Evolutionary conservation across 208 protist species (phyloP).

Genomic region (Acanthamoeba divionensis): DNA sequence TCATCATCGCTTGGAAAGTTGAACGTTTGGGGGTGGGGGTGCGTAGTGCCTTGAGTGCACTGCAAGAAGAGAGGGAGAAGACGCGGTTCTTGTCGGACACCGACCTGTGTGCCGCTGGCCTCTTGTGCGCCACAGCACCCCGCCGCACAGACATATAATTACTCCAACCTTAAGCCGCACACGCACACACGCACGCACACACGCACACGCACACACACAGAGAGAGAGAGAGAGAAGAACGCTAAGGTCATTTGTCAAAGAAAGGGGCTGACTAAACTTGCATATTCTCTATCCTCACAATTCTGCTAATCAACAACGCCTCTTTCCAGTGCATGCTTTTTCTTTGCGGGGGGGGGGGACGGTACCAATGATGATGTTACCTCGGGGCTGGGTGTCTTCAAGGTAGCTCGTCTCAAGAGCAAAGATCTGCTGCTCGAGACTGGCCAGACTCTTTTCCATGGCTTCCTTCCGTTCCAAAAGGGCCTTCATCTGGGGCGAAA

Average conservation of each 20-base stretch:
- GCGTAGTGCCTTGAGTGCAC: neutral
- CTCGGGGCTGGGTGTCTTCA: constrained; percentile 1
- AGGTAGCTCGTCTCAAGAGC: constrained; percentile 28
- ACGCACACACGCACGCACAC: neutral
- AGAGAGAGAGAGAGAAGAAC: neutral
- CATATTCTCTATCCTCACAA: neutral
- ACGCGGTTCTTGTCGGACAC: constrained; percentile 17
- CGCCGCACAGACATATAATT: neutral
- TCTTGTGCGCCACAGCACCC: constrained; percentile 5
- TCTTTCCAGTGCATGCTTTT: neutral
- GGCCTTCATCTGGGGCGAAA: neutral
- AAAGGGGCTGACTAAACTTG: neutral
- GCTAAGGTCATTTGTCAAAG: neutral
- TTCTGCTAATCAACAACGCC: neutral
- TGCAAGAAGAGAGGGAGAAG: constrained; percentile 22
- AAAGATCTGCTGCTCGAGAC: constrained; percentile 15
- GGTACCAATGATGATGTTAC: constrained; percentile 1
- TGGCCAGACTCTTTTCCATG: neutral
- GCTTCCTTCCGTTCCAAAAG: constrained; percentile 17
- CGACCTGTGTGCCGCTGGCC: no score
- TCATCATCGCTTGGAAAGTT: no score
- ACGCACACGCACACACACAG: neutral
- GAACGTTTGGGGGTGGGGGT: no score
- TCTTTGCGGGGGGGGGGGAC: neutral
- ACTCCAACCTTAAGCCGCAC: neutral